Base-by-base conservation (phyloP, 306 rosid genomes). In the Quillaja saponaria region DNA sequence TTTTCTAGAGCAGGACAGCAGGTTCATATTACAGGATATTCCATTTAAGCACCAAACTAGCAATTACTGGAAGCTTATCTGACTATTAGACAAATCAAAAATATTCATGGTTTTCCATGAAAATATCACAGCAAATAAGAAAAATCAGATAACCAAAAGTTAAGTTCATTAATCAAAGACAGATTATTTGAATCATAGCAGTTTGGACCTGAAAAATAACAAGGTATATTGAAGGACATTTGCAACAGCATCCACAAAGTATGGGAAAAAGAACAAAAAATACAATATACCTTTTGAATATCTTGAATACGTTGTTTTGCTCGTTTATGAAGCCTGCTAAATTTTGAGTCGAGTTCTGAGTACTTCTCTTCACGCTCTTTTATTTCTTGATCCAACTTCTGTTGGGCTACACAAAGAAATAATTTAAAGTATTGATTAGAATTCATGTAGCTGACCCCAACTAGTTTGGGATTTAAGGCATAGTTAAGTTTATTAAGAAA, bases 291-390 rank as follows among this genome's bases (percentile, higher is more conserved):
- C 97, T 87, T 89, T 69, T 94, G 99, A 73, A 94, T 55, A 56
- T 94, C 99, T 77, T 94, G 99, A 79, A 94, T 94, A 10, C 99
- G 95, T 60, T 94, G 99, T 72, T 94, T 94, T 49, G 99, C 99
- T 69, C 99, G 82, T 77, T 94, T 94, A 70, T 89, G 99, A 77
- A 94, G 97, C 83, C 97, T 78, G 67, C 74, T 83, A 63, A 94
- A 85, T 76, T 94, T 94, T 28, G 82, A 74, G 64, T 94, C 99
- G 41, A 94, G 96, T 71, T 94, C 99, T 37, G 91, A 33, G 75
- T 94, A 89, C 85, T 89, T 94, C 76, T 85, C 99, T 17, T 94
- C 99, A 13, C 87, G 91, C 34, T 80, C 99, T 81, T 85, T 89
- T 58, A 85, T 85, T 78, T 89, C 97, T 62, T 80, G 86, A 71